Evolutionary conservation across 169 alveolate genomes (phyloP).

Genomic region (Toxoplasma gondii): DNA sequence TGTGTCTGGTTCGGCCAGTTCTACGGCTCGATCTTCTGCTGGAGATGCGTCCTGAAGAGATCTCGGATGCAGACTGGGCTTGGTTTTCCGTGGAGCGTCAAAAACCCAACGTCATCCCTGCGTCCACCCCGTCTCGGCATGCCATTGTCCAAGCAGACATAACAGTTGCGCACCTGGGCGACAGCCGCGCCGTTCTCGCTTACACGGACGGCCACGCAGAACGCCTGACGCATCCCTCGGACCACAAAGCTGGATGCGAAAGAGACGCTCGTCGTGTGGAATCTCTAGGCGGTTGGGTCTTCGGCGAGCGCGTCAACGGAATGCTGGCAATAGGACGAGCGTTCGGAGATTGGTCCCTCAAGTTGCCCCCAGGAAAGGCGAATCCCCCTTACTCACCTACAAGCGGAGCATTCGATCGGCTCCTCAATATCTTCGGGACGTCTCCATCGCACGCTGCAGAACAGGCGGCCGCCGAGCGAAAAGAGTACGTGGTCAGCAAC

Average conservation of each 20-base stretch:
- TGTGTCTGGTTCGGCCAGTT: conserved; percentile 39
- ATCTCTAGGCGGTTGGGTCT: conserved; percentile 41
- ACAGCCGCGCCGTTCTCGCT: conserved; percentile 46
- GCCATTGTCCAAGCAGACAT: background rate
- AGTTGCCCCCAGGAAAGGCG: conserved; percentile 13
- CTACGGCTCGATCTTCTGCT: background rate
- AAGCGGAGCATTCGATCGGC: background rate
- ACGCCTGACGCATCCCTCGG: conserved; percentile 28
- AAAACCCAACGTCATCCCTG: background rate
- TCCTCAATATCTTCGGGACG: background rate
- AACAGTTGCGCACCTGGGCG: conserved; percentile 59
- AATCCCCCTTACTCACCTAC: background rate
- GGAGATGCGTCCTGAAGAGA: background rate
- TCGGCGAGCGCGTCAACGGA: conserved; percentile 60
- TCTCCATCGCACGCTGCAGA: background rate
- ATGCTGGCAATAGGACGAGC: conserved; percentile 61
- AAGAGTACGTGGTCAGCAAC: background rate
- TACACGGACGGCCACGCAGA: conserved; percentile 6
- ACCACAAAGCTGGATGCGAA: conserved; percentile 43
- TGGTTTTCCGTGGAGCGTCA: background rate
- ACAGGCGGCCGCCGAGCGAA: background rate
- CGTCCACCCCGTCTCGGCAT: background rate
- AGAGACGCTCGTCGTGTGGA: conserved; percentile 33
- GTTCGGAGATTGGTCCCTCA: conserved; percentile 52
- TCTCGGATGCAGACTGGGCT: conserved; percentile 12